Evolutionary conservation across 306 rosid species (phyloP).

Genomic region (Pyrus bretschneideri): DNA sequence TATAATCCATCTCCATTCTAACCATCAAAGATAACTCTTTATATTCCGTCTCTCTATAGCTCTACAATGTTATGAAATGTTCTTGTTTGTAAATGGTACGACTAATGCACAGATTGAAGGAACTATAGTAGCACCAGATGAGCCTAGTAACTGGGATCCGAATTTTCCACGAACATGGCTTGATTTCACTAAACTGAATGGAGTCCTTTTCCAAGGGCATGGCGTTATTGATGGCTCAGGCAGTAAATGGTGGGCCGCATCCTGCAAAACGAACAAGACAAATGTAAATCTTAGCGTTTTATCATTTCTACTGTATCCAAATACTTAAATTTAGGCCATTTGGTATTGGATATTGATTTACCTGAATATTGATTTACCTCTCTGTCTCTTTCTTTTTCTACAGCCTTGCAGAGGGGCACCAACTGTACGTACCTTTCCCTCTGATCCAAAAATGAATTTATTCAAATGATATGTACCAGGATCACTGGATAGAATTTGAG

Average conservation of each 20-base stretch:
- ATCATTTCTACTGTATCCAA: neutral
- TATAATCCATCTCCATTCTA: neutral
- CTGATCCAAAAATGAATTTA: neutral
- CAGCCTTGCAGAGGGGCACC: slow-evolving; percentile 99
- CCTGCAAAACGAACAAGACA: slow-evolving; percentile 89
- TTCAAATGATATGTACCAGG: slow-evolving; percentile 4
- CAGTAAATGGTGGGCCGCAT: slow-evolving; percentile 98
- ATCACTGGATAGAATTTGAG: slow-evolving; percentile 15
- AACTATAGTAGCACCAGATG: slow-evolving; percentile 82
- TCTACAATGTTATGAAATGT: neutral
- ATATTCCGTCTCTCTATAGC: neutral
- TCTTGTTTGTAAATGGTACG: neutral
- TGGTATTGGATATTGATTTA: neutral
- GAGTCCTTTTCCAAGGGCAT: slow-evolving; percentile 68
- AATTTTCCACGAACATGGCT: slow-evolving; percentile 64
- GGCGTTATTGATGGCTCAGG: slow-evolving; percentile 97
- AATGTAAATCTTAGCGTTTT: slow-evolving; percentile 42
- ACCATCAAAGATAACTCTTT: neutral
- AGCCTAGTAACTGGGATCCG: slow-evolving; percentile 80
- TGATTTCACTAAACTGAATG: slow-evolving; percentile 48
- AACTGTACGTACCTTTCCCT: slow-evolving; percentile 58
- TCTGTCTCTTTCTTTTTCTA: neutral
- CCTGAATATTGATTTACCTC: neutral
- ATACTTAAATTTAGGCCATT: neutral
- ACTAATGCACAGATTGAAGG: slow-evolving; percentile 66